Evolutionary conservation across 352 stramenopile genomes (phyloP).

Genomic region (Phytophthora multivora): DNA sequence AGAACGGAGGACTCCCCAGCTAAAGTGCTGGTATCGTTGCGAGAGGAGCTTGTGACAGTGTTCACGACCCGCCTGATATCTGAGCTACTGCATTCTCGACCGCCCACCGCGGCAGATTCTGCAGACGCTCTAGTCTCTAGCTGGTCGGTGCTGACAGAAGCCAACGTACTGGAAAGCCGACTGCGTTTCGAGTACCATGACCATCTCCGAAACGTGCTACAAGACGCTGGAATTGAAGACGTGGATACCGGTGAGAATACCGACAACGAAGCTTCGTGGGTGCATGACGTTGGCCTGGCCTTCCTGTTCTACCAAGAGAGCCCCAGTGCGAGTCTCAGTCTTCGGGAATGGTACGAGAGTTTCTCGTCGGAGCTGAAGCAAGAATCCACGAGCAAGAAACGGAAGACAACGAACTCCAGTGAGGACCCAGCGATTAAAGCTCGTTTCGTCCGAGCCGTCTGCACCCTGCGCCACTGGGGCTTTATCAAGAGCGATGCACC

Average conservation of each 20-base stretch:
- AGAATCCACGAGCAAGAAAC: constrained; percentile 20
- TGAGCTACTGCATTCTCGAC: constrained; percentile 36
- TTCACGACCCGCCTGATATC: constrained; percentile 50
- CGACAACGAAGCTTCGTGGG: constrained; percentile 37
- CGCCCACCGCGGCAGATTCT: constrained; percentile 3
- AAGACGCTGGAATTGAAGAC: constrained; percentile 37
- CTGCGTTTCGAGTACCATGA: constrained; percentile 65
- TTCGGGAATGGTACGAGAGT: constrained; percentile 71
- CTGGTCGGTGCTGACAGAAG: constrained; percentile 41
- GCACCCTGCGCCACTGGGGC: constrained; percentile 74
- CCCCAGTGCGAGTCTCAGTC: constrained; percentile 56
- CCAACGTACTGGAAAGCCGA: constrained; percentile 34
- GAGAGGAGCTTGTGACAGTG: constrained; percentile 50
- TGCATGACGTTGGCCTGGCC: constrained; percentile 63
- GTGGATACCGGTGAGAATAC: constrained; percentile 12
- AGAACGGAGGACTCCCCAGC: constrained; percentile 18
- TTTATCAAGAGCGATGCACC: constrained; percentile 56
- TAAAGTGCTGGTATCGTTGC: constrained; percentile 51
- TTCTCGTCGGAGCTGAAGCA: constrained; percentile 55
- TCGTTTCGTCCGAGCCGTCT: constrained; percentile 70
- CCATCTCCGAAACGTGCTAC: constrained; percentile 51
- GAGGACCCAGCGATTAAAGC: constrained; percentile 52
- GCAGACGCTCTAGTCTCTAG: constrained; percentile 20
- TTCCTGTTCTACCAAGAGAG: constrained; percentile 81
- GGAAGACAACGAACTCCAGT: constrained; percentile 9